Base-by-base conservation (phyloP, 768 basidiomycete species). In the Udeniomyces megalosporus region DNA sequence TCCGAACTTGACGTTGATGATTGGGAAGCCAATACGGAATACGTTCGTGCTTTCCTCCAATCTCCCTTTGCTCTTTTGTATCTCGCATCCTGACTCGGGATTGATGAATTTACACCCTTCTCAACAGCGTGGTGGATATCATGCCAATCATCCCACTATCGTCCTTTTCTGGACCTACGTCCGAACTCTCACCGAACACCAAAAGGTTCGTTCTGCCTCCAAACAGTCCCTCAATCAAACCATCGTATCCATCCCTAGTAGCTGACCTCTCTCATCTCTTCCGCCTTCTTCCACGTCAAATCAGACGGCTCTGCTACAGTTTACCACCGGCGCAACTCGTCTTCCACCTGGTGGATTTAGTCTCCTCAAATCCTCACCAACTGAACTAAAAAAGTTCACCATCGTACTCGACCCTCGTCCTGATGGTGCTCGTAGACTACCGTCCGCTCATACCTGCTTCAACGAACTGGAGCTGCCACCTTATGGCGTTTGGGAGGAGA, bases 381-480 rank as follows among this genome's bases (percentile, higher is more conserved):
- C 31, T 14, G 48, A 59, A 15, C 47, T 50, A 11, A 49, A 59
- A 26, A n/a, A 35, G 31, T 59, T 59, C 31, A 59, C 58, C 8
- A 15, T 59, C 34, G 31, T 38, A 2, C 48, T 35, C 24, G 58
- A 59, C 48, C 24, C 42, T 2, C 29, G 48, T n/a, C 31, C 45
- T 3, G 11, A 5, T 24, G 46, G n/a, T 4, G 3, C 49, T 2
- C 15, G 15, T 17, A 44, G 58, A 31, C 48, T 59, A 10, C 58
- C 58, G n/a, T 31, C 44, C 29, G 47, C 58, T 12, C 58, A 59
- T 45, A 59, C 58, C 28, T 59, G 58, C 38, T 59, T 59, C 46
- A 59, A 59, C 22, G 47, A 59, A 32, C 34, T 59, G 7, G 58
- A 59, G 31, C 38, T 59, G 35, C 58, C 58, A 32, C 11, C 34